Evolutionary conservation across 345 rosid genomes (phyloP).

Genomic region (Conringia planisiliqua): DNA sequence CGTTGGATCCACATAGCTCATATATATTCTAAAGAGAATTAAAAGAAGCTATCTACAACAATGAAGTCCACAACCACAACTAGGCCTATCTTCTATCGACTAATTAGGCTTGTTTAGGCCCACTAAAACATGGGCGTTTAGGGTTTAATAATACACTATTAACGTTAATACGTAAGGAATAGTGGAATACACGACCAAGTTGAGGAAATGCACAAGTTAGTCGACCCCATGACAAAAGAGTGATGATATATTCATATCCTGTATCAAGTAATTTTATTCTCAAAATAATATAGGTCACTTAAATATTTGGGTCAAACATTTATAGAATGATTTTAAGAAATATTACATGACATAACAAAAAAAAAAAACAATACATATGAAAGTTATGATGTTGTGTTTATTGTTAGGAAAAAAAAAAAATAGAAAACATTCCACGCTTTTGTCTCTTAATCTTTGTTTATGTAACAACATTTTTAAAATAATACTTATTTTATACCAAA

Average conservation of each 20-base stretch:
- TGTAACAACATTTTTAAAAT: background rate
- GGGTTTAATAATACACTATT: background rate
- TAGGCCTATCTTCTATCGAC: background rate
- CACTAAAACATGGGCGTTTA: background rate
- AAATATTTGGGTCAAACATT: background rate
- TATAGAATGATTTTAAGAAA: background rate
- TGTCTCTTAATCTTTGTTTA: background rate
- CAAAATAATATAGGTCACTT: background rate
- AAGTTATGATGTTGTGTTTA: background rate
- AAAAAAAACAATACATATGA: background rate
- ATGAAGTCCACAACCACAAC: background rate
- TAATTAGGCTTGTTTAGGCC: background rate
- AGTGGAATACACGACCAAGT: constrained; percentile 13
- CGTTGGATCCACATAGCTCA: too few relatives aligned
- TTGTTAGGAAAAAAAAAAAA: background rate
- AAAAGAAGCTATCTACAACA: too few relatives aligned
- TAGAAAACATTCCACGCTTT: background rate
- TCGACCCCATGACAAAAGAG: constrained; percentile 3
- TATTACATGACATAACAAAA: background rate
- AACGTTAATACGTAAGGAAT: background rate
- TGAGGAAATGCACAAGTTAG: background rate
- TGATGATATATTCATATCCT: background rate
- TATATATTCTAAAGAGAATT: too few relatives aligned
- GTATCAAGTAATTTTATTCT: background rate
- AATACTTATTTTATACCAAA: background rate